phyloP scores from a whole-genome alignment of 305 asterid genomes.

The Rubia occidens region DNA sequence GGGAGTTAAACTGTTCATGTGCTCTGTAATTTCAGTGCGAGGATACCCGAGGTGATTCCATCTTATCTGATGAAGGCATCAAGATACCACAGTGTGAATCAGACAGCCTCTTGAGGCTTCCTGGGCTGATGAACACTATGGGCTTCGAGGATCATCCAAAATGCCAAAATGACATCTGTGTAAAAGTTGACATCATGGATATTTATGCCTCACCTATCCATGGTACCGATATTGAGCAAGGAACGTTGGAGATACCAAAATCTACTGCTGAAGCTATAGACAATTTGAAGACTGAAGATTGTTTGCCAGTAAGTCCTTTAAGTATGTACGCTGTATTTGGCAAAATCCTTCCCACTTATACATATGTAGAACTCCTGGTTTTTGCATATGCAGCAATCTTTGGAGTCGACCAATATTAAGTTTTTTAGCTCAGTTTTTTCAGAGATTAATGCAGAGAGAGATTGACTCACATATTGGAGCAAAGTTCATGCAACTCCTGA shows the following conservation, averaged over 20 bases:
- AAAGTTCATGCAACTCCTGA: slow-evolving; percentile 65
- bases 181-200: slow-evolving; percentile 34
- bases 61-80: slow-evolving; percentile 36
- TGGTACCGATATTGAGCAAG: slow-evolving; percentile 62
- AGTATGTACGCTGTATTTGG: background rate
- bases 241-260: slow-evolving; percentile 36
- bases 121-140: slow-evolving; percentile 30
- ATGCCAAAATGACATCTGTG: slow-evolving; percentile 25
- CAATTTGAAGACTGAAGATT: slow-evolving; percentile 44
- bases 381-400: background rate
- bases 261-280: slow-evolving; percentile 31
- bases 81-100: slow-evolving; percentile 28
- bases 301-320: slow-evolving; percentile 37
- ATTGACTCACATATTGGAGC: slow-evolving; percentile 60
- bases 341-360: background rate
- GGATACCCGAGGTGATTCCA: slow-evolving; percentile 28
- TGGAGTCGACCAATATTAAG: background rate
- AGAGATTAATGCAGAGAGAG: slow-evolving; percentile 62
- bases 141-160: slow-evolving; percentile 32
- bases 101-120: slow-evolving; percentile 20
- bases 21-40: slow-evolving; percentile 36
- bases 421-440: slow-evolving; percentile 24
- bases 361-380: background rate
- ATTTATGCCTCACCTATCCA: slow-evolving; percentile 27
- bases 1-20: background rate